These are phyloP conservation scores for Emmonsiellopsis sp. DNA, from an alignment of 2,329 filamentous ascomycete genomes.

Conservation along the genomic window DNA sequence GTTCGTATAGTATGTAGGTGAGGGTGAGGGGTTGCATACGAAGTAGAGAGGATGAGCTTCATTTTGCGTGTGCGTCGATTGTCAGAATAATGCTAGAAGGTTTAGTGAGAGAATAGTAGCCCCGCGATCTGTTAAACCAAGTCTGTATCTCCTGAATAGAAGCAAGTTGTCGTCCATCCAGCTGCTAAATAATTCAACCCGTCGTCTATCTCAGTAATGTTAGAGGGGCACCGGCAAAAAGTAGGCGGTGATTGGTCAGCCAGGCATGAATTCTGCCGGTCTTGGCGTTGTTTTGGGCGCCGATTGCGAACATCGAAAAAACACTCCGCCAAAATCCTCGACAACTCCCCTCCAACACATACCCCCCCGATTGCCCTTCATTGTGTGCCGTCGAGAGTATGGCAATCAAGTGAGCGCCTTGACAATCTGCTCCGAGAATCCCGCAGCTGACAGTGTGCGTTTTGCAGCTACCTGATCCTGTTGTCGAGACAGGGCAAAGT, in stretches of 20 bases:
- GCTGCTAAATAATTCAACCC: no score
- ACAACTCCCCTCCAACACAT: not conserved
- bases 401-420: conserved; percentile 45
- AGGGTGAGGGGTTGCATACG: conserved; percentile 45
- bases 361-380: conserved; percentile 5
- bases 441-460: not conserved
- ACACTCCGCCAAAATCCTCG: not conserved
- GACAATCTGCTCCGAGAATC: not conserved
- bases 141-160: no score
- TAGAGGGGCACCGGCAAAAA: no score
- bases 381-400: conserved; percentile 24
- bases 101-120: not conserved
- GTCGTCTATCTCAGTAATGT: no score
- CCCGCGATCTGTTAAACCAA: not conserved
- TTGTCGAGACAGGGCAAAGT: conserved; percentile 98
- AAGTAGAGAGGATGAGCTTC: conserved; percentile 77
- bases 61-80: conserved; percentile 42
- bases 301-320: not conserved
- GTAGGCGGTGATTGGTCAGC: no score
- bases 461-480: conserved; percentile 81
- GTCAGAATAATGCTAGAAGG: not conserved
- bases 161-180: no score
- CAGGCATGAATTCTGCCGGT: no score
- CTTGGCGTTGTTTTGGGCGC: no score
- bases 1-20: not conserved